Conservation (phyloP, 768 basidiomycete species). For the Phylloporus scabripes region DNA sequence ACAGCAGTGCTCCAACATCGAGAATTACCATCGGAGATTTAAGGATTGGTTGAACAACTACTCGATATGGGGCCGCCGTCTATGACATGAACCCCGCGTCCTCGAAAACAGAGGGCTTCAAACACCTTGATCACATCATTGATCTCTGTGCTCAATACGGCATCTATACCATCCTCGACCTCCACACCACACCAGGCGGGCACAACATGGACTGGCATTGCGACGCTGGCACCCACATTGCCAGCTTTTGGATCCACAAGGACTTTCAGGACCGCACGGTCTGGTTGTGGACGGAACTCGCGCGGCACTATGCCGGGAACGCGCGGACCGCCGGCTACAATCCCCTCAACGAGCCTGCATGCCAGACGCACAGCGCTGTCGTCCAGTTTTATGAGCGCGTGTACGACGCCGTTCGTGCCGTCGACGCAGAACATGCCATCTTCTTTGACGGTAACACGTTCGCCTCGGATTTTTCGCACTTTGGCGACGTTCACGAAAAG, state of each 20-base stretch:
- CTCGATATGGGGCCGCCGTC: too few species aligned
- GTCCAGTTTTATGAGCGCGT: conserved; percentile 64
- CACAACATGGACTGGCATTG: conserved; percentile 80
- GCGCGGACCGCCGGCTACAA: conserved; percentile 86
- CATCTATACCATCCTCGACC: conserved; percentile 75
- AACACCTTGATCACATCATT: conserved; percentile 80
- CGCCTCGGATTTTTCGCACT: conserved; percentile 71
- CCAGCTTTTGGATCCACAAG: conserved; percentile 77
- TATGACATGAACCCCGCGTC: conserved; percentile 78
- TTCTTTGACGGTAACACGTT: conserved; percentile 86
- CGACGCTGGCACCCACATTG: conserved; percentile 64
- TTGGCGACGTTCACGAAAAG: conserved; percentile 53
- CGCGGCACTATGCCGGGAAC: conserved; percentile 70
- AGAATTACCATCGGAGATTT: too few species aligned
- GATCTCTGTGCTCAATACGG: conserved; percentile 67
- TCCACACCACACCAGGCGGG: conserved; percentile 72
- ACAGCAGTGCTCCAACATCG: too few species aligned
- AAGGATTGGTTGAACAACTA: too few species aligned
- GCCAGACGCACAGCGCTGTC: conserved; percentile 59
- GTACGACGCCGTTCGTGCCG: conserved; percentile 61
- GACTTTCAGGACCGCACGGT: conserved; percentile 78
- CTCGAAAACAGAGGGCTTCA: conserved; percentile 71
- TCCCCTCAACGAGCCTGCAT: conserved; percentile 77
- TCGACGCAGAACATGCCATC: conserved; percentile 66
- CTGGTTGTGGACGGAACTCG: conserved; percentile 75